phyloP scores from a whole-genome alignment of 2,329 filamentous ascomycete species.

The Orbilia oligospora region DNA sequence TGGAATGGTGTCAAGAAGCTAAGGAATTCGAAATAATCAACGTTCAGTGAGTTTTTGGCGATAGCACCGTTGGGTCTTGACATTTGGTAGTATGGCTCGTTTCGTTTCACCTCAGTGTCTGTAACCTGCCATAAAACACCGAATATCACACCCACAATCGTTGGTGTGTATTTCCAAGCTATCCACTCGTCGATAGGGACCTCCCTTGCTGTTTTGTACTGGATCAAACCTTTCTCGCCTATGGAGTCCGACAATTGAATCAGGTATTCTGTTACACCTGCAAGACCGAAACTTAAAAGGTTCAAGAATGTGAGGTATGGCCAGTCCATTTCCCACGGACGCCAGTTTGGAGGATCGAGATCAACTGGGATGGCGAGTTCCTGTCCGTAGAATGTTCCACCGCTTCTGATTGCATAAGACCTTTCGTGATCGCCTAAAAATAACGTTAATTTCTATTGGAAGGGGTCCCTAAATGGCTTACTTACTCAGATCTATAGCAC shows the following conservation, averaged over 20 bases:
- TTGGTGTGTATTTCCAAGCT: conserved; percentile 76
- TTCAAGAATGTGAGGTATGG: conserved; percentile 73
- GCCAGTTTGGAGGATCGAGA: conserved; percentile 72
- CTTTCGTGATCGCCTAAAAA: conserved; percentile 45
- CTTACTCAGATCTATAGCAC: conserved; percentile 55
- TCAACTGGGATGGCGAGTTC: conserved; percentile 55
- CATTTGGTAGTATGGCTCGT: conserved; percentile 78
- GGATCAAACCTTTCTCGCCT: conserved; percentile 68
- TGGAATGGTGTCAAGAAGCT: conserved; percentile 76
- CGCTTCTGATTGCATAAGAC: conserved; percentile 43
- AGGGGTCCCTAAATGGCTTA: neutral
- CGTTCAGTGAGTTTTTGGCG: conserved; percentile 78
- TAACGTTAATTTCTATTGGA: conserved; percentile 2
- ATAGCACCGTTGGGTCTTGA: conserved; percentile 73
- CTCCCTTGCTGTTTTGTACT: conserved; percentile 71
- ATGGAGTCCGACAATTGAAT: conserved; percentile 70
- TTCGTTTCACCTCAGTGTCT: conserved; percentile 77
- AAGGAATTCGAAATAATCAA: conserved; percentile 80
- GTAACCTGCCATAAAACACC: conserved; percentile 78
- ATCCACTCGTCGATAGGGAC: conserved; percentile 73
- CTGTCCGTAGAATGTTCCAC: conserved; percentile 57
- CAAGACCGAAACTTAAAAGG: conserved; percentile 72
- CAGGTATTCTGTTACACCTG: conserved; percentile 72
- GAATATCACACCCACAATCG: conserved; percentile 74
- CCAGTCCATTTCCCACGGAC: conserved; percentile 76